These are phyloP conservation scores for Voacanga thouarsii DNA, from an alignment of 257 asterid genomes.

Conservation along the genomic window DNA sequence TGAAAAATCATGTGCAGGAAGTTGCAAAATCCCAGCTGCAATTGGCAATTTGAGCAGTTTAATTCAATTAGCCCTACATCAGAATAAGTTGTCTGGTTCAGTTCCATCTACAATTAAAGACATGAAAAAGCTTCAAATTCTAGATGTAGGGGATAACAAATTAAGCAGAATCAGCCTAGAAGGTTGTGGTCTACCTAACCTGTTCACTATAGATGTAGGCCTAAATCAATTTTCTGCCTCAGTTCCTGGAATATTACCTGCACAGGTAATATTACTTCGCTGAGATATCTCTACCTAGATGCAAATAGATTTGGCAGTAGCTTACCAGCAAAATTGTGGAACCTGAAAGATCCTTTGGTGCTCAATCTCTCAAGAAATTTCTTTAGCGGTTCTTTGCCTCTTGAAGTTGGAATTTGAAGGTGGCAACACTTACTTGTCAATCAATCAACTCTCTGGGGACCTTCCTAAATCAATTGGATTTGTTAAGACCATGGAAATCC, in stretches of 20 bases:
- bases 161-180: neutral
- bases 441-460: neutral
- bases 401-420: neutral
- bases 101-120: neutral
- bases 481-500: neutral
- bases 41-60: neutral
- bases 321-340: neutral
- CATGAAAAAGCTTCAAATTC: neutral
- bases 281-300: neutral
- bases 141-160: neutral
- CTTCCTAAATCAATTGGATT: constrained; percentile 21
- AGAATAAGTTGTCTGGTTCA: neutral
- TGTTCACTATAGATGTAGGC: neutral
- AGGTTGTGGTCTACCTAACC: neutral
- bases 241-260: neutral
- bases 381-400: neutral
- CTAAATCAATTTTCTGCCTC: neutral
- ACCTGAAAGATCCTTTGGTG: neutral
- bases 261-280: neutral
- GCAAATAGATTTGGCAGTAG: neutral
- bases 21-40: neutral
- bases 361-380: neutral
- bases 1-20: neutral
- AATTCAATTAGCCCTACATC: neutral
- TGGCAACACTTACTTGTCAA: neutral